These are phyloP conservation scores for Aspergillus sclerotioniger DNA, from an alignment of 495 filamentous ascomycete species.

Conservation along the genomic window DNA sequence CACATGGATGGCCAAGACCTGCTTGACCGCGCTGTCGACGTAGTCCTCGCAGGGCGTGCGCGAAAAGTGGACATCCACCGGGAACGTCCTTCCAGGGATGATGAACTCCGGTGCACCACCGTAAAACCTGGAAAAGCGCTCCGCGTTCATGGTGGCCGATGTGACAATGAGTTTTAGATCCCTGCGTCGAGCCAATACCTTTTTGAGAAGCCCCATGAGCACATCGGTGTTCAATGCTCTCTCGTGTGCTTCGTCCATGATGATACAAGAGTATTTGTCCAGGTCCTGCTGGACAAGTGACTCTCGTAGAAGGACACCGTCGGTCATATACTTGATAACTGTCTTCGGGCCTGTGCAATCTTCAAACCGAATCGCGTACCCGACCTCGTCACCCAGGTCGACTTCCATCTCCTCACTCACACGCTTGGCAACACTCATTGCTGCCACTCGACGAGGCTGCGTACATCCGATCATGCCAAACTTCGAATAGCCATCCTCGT, in stretches of 20 bases:
- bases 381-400: conserved; percentile 82
- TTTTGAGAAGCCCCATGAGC: conserved; percentile 95
- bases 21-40: conserved; percentile 94
- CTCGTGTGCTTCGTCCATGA: conserved; percentile 99
- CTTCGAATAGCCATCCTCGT: conserved; percentile 89
- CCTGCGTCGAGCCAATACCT: conserved; percentile 83
- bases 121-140: conserved; percentile 93
- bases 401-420: conserved; percentile 99
- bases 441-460: conserved; percentile 90
- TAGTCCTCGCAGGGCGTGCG: conserved; percentile 96
- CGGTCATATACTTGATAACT: conserved; percentile 98
- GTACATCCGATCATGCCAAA: conserved; percentile 91
- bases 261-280: conserved; percentile 96
- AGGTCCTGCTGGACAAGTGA: conserved; percentile 88
- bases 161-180: conserved; percentile 98
- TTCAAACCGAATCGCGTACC: conserved; percentile 98
- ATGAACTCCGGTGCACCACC: conserved; percentile 97
- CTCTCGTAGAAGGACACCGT: conserved; percentile 92
- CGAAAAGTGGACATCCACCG: conserved; percentile 94
- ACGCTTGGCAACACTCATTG: conserved; percentile 98
- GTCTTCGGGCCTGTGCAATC: conserved; percentile 96
- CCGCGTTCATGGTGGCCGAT: conserved; percentile 97
- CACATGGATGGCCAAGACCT: conserved; percentile 95
- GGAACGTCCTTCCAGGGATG: conserved; percentile 96
- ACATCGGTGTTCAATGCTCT: conserved; percentile 96